A percentile compares a stretch with the other conserved stretches of the same genome.
Conservation (phyloP, 306 rosid species). For the Glycine tomentella region DNA sequence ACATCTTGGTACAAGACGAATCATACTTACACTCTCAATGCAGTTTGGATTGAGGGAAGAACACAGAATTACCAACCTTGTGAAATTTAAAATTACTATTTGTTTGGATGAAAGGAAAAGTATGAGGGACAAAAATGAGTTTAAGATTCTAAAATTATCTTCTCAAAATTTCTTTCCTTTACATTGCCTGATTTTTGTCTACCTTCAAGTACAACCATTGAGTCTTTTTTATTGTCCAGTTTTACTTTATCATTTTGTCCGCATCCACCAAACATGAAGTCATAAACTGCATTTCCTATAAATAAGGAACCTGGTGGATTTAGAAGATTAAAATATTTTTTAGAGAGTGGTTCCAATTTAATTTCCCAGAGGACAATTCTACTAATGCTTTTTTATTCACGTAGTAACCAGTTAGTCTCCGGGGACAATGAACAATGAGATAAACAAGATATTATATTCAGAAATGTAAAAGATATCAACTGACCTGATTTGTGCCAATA, state of each 20-base stretch:
- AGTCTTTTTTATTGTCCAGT: not conserved
- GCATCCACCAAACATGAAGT: conserved; percentile 24
- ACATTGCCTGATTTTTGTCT: conserved; percentile 18
- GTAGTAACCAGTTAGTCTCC: conserved; percentile 7
- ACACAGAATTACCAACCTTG: too few species aligned
- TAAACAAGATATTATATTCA: conserved; percentile 38
- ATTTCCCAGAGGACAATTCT: not conserved
- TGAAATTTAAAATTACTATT: too few species aligned
- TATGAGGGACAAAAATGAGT: too few species aligned
- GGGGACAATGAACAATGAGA: conserved; percentile 13
- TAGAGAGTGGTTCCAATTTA: not conserved
- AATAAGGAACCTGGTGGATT: conserved; percentile 16
- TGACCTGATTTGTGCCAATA: conserved; percentile 85
- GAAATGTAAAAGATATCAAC: conserved; percentile 49
- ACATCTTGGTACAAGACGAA: conserved; percentile 1
- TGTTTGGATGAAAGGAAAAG: too few species aligned
- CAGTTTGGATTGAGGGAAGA: not conserved
- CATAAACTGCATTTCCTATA: not conserved
- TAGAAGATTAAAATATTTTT: not conserved
- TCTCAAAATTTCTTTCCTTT: not conserved
- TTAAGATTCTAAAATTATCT: not conserved
- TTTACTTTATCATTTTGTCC: conserved; percentile 29
- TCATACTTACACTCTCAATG: conserved; percentile 11
- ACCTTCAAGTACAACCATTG: not conserved
- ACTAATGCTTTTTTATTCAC: conserved; percentile 3